A percentile compares a stretch with the other conserved stretches of the same genome.
These are phyloP conservation scores for Fusarium circinatum DNA, from an alignment of 2,329 filamentous ascomycete genomes.

Conservation along the genomic window DNA sequence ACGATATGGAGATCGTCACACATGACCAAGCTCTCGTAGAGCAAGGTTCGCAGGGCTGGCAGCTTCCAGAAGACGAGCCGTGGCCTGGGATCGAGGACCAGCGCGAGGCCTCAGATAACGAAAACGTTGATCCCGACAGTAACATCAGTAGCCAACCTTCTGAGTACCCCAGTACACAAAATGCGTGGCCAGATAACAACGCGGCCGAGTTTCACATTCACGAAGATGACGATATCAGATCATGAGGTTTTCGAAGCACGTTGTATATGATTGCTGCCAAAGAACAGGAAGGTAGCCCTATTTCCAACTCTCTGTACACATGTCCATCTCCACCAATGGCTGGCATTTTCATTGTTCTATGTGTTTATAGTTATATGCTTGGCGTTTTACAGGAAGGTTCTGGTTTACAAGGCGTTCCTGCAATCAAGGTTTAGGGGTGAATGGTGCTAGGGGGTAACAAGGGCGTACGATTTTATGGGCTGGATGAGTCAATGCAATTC, in stretches of 20 bases:
- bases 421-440: slow-evolving; percentile 2
- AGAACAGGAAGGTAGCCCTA: slow-evolving; percentile 5
- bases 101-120: slow-evolving; percentile 57
- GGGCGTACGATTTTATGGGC: slow-evolving; percentile 7
- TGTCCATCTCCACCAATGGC: background rate
- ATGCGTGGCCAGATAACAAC: slow-evolving; percentile 51
- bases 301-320: slow-evolving; percentile 9
- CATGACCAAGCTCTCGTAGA: slow-evolving; percentile 35
- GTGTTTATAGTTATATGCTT: slow-evolving; percentile 11
- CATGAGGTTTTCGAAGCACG: slow-evolving; percentile 18
- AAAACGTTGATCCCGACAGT: slow-evolving; percentile 60
- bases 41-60: slow-evolving; percentile 44
- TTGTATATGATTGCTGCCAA: slow-evolving; percentile 14
- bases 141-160: slow-evolving; percentile 63
- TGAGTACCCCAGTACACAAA: slow-evolving; percentile 65
- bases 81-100: slow-evolving; percentile 67
- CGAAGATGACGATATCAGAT: slow-evolving; percentile 49
- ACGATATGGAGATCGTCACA: slow-evolving; percentile 43
- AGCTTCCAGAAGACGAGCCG: slow-evolving; percentile 63
- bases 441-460: background rate
- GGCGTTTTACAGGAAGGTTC: slow-evolving; percentile 20
- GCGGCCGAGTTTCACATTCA: slow-evolving; percentile 53
- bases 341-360: slow-evolving; percentile 6
- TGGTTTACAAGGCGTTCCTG: slow-evolving; percentile 30
- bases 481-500: background rate